Percentiles rank a stretch among this genome's conserved stretches.
Conservation (phyloP, 495 filamentous ascomycete species). For the Aspergillus incahuasiensis region DNA sequence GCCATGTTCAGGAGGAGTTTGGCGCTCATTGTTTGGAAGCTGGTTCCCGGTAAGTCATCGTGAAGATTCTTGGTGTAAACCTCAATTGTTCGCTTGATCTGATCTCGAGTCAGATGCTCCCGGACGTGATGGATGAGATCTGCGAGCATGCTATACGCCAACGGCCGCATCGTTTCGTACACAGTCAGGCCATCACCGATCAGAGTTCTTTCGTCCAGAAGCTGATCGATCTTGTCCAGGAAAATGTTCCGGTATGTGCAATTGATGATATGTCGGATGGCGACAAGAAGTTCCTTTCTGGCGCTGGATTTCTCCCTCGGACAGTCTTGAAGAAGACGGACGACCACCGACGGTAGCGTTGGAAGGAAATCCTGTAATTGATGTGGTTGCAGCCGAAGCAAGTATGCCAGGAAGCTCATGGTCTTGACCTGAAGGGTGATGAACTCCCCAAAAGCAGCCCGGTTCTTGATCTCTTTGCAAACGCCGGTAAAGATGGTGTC, state of each 20-base stretch:
- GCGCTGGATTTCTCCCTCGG: slow-evolving; percentile 90
- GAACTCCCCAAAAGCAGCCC: slow-evolving; percentile 93
- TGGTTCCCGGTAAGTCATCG: slow-evolving; percentile 93
- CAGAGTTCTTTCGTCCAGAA: slow-evolving; percentile 86
- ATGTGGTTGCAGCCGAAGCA: slow-evolving; percentile 81
- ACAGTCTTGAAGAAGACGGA: slow-evolving; percentile 88
- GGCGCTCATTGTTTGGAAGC: slow-evolving; percentile 99
- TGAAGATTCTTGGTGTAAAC: slow-evolving; percentile 96
- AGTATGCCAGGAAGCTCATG: slow-evolving; percentile 96
- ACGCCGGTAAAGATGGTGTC: slow-evolving; percentile 86
- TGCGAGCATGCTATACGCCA: slow-evolving; percentile 97
- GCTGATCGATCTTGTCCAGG: slow-evolving; percentile 87
- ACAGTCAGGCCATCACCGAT: slow-evolving; percentile 96
- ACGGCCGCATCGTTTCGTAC: slow-evolving; percentile 90
- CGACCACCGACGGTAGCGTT: slow-evolving; percentile 82
- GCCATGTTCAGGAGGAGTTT: slow-evolving; percentile 97
- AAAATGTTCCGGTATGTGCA: slow-evolving; percentile 98
- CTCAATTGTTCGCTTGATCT: slow-evolving; percentile 91
- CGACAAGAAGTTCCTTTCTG: slow-evolving; percentile 91
- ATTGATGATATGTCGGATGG: slow-evolving; percentile 97
- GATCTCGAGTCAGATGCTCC: slow-evolving; percentile 72
- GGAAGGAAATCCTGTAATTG: slow-evolving; percentile 88
- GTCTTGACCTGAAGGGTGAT: slow-evolving; percentile 98
- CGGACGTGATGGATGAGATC: slow-evolving; percentile 97
- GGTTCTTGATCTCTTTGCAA: slow-evolving; percentile 88